Conservation (phyloP, 805 yeast genomes). For the Tetrapisispora fleetii region DNA sequence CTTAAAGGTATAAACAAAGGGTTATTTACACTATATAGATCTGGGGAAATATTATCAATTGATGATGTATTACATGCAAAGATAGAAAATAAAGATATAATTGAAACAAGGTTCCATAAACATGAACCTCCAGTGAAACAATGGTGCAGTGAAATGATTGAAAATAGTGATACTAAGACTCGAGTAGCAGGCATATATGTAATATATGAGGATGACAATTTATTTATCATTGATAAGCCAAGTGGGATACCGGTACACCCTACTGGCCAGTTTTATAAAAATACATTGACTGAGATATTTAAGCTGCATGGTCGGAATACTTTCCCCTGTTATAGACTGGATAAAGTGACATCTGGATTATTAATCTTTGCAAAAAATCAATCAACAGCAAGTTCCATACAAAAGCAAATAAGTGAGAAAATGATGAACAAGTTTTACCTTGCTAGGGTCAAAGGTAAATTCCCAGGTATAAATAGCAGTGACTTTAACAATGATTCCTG, state of each 20-base stretch:
- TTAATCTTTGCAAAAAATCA: constrained; percentile 37
- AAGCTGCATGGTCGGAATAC: constrained; percentile 48
- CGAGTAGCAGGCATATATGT: constrained; percentile 42
- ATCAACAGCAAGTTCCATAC: constrained; percentile 54
- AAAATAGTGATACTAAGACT: constrained; percentile 5
- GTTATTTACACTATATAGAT: constrained; percentile 13
- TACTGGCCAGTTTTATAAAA: constrained; percentile 69
- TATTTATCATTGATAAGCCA: constrained; percentile 87
- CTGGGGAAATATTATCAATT: constrained; percentile 9
- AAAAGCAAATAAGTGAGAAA: constrained; percentile 45
- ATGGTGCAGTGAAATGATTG: constrained; percentile 17
- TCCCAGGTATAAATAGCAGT: constrained; percentile 38
- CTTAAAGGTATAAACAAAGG: constrained; percentile 12
- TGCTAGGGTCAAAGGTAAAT: constrained; percentile 78
- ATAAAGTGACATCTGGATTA: constrained; percentile 88
- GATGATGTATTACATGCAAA: constrained; percentile 8
- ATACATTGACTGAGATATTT: constrained; percentile 64
- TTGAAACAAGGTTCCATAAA: constrained; percentile 42
- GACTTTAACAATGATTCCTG: not conserved
- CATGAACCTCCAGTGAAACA: constrained; percentile 80
- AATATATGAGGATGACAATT: constrained; percentile 58
- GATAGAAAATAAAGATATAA: constrained; percentile 21
- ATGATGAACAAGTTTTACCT: constrained; percentile 67
- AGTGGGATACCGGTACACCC: constrained; percentile 94
- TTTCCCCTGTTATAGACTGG: constrained; percentile 82